Percentiles rank a stretch among this genome's conserved stretches.
phyloP scores from a whole-genome alignment of 2,329 filamentous ascomycete genomes.

The Metarhizium guizhouense region DNA sequence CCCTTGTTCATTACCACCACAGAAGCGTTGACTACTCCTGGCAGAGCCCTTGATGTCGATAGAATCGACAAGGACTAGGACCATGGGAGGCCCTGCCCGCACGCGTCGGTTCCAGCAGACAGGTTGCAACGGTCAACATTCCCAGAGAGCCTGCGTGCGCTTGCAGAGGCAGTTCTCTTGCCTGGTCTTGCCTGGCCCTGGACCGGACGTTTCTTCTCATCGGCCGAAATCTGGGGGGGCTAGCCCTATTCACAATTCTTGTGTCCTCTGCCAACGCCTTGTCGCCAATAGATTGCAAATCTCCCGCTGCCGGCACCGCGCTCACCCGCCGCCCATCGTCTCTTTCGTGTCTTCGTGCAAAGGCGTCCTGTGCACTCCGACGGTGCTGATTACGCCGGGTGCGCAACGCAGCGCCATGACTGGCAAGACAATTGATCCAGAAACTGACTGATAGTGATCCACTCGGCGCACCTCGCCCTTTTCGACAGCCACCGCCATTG shows the following conservation, averaged over 20 bases:
- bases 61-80: slow-evolving; percentile 4
- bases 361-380: neutral
- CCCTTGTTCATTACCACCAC: slow-evolving; percentile 5
- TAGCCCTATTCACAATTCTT: neutral
- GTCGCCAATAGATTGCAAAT: neutral
- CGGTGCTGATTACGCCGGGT: neutral
- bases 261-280: neutral
- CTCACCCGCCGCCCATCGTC: neutral
- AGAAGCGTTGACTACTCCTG: slow-evolving; percentile 1
- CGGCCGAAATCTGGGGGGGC: neutral
- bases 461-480: slow-evolving; percentile 7
- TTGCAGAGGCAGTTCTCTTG: neutral
- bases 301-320: neutral
- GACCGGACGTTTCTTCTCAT: neutral
- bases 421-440: slow-evolving; percentile 5
- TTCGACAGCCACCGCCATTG: slow-evolving; percentile 9
- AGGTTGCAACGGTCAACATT: slow-evolving; percentile 1
- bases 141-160: neutral
- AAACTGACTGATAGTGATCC: slow-evolving; percentile 4
- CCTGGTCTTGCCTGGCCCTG: neutral
- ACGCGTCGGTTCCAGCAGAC: slow-evolving; percentile 4
- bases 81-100: slow-evolving; percentile 4
- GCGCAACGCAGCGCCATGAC: slow-evolving; percentile 2
- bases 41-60: slow-evolving; percentile 2
- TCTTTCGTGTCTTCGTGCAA: neutral